Conservation (phyloP, 2,329 filamentous ascomycete species). For the Fusarium nematophilum region DNA sequence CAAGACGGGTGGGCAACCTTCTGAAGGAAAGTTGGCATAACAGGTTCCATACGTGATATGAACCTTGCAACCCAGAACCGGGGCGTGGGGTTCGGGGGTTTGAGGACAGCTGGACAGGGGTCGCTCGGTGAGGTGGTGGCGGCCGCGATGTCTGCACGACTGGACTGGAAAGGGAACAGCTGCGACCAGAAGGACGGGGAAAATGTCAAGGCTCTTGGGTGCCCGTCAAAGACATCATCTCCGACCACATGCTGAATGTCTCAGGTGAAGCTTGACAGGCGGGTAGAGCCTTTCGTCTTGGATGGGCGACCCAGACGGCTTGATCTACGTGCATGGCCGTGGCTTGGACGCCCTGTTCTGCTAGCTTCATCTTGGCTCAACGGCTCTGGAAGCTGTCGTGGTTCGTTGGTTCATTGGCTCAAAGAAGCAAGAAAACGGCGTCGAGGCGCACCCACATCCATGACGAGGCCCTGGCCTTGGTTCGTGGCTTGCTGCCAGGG, state of each 20-base stretch:
- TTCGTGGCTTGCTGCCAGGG: slow-evolving; percentile 33
- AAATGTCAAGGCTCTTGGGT: slow-evolving; percentile 17
- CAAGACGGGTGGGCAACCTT: background rate
- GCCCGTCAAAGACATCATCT: slow-evolving; percentile 28
- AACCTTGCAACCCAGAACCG: background rate
- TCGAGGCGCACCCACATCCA: slow-evolving; percentile 23
- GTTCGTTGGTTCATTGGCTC: slow-evolving; percentile 22
- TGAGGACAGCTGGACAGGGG: slow-evolving; percentile 25
- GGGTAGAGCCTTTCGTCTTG: slow-evolving; percentile 7
- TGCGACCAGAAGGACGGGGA: slow-evolving; percentile 3
- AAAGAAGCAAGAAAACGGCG: slow-evolving; percentile 25
- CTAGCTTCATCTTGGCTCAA: slow-evolving; percentile 22
- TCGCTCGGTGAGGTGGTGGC: slow-evolving; percentile 8
- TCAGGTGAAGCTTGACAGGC: slow-evolving; percentile 37
- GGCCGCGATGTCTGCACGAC: slow-evolving; percentile 14
- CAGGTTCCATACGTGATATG: slow-evolving; percentile 1
- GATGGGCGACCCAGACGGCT: slow-evolving; percentile 22
- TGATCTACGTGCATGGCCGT: slow-evolving; percentile 32
- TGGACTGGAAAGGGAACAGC: slow-evolving; percentile 4
- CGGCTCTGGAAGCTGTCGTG: slow-evolving; percentile 30
- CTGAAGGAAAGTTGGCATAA: background rate
- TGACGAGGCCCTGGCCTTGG: slow-evolving; percentile 29
- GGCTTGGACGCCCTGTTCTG: slow-evolving; percentile 32
- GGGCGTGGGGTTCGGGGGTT: slow-evolving; percentile 12
- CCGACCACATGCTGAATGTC: slow-evolving; percentile 29